Percentiles rank a stretch among this genome's conserved stretches.
Conservation (phyloP, 2,329 filamentous ascomycete species). For the Fusarium hainanense region DNA sequence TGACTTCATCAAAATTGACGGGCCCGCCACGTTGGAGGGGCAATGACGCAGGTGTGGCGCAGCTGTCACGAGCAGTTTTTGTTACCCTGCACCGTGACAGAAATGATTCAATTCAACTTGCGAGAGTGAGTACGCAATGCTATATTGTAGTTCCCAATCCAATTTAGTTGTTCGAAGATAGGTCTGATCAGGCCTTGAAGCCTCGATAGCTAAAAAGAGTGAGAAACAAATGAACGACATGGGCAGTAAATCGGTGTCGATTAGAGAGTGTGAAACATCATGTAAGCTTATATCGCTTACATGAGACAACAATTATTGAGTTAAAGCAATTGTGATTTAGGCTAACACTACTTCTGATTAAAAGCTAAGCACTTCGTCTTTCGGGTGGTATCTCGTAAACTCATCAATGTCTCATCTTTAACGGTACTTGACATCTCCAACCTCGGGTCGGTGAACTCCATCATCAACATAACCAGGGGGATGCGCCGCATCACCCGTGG, state of each 20-base stretch:
- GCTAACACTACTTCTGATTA: neutral
- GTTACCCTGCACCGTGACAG: constrained; percentile 10
- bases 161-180: neutral
- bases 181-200: neutral
- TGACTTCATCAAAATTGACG: constrained; percentile 43
- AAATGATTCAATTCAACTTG: neutral
- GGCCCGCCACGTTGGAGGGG: constrained; percentile 40
- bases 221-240: neutral
- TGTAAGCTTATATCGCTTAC: neutral
- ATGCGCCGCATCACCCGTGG: constrained; percentile 7
- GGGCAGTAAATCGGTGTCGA: neutral
- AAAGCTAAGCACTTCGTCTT: neutral
- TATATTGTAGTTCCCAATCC: neutral
- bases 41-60: constrained; percentile 38
- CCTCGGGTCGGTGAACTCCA: constrained; percentile 38
- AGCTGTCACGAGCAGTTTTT: constrained; percentile 2
- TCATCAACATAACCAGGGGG: constrained; percentile 43
- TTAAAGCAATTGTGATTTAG: neutral
- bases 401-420: constrained; percentile 9
- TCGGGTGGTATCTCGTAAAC: constrained; percentile 36
- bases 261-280: rapidly evolving
- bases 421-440: constrained; percentile 44
- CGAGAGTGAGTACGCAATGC: neutral
- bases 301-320: neutral
- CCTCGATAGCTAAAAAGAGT: neutral